These are phyloP conservation scores for Nitzschia sp. DNA, from an alignment of 108 stramenopile species.

Conservation along the genomic window DNA sequence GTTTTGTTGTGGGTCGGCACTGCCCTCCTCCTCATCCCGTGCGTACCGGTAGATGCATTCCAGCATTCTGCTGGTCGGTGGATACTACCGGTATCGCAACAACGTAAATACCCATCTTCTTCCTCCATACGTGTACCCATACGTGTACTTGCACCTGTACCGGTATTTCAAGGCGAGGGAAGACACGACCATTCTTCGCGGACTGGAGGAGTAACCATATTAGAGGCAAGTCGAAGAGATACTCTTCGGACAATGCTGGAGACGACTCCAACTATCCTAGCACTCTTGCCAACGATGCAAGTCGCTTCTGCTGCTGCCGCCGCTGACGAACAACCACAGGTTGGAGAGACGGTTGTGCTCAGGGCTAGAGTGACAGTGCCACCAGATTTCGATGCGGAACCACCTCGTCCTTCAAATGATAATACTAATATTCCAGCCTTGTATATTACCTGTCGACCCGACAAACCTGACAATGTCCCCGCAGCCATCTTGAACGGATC, in stretches of 20 bases:
- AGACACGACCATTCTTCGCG: neutral
- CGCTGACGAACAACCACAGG: neutral
- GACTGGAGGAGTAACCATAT: neutral
- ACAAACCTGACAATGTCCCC: constrained; percentile 60
- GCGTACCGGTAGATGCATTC: too few species aligned
- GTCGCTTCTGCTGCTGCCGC: neutral
- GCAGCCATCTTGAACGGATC: constrained; percentile 51
- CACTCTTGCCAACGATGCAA: neutral
- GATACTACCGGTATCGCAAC: too few species aligned
- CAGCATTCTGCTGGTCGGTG: too few species aligned
- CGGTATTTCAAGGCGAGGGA: neutral
- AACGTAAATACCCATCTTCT: too few species aligned
- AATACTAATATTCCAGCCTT: constrained; percentile 45
- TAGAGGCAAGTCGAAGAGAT: constrained; percentile 1
- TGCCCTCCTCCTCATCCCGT: too few species aligned
- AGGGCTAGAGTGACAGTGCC: neutral
- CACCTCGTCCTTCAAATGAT: neutral
- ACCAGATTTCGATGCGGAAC: neutral
- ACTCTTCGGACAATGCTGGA: neutral
- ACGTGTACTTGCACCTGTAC: too few species aligned
- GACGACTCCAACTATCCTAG: neutral
- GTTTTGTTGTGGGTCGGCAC: too few species aligned
- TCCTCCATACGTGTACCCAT: too few species aligned
- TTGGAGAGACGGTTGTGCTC: neutral
- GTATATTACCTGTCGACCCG: constrained; percentile 54